Evolutionary conservation across 345 rosid genomes (phyloP).

Genomic region (Capsella bursapastoris): DNA sequence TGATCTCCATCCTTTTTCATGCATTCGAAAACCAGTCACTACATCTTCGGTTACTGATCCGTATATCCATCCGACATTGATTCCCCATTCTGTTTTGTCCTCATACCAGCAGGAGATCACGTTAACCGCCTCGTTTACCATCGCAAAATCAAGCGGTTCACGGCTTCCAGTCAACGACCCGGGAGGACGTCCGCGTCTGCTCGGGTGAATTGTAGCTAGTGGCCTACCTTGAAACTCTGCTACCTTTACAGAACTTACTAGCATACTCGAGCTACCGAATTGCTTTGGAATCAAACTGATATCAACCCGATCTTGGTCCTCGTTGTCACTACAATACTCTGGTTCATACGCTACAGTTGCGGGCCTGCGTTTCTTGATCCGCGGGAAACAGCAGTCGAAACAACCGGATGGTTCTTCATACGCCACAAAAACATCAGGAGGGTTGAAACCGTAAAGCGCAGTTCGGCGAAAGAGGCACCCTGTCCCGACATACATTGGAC

Average conservation of each 20-base stretch:
- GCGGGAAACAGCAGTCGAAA: constrained; percentile 57
- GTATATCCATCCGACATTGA: constrained; percentile 76
- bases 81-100: constrained; percentile 89
- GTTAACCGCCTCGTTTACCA: constrained; percentile 71
- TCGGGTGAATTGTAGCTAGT: constrained; percentile 55
- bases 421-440: constrained; percentile 51
- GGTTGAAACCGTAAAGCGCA: constrained; percentile 80
- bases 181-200: constrained; percentile 62
- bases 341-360: constrained; percentile 55
- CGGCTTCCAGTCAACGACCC: constrained; percentile 64
- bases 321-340: constrained; percentile 44
- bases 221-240: constrained; percentile 78
- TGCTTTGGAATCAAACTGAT: constrained; percentile 60
- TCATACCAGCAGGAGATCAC: constrained; percentile 90
- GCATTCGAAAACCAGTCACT: constrained; percentile 84
- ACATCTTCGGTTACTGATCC: constrained; percentile 90
- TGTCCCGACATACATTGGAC: constrained; percentile 87
- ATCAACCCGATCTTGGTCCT: constrained; percentile 50
- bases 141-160: constrained; percentile 54
- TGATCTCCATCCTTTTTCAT: constrained; percentile 85
- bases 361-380: constrained; percentile 43
- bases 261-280: constrained; percentile 71
- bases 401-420: constrained; percentile 41
- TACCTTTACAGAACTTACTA: constrained; percentile 57
- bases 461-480: constrained; percentile 86